Evolutionary conservation across 176 grass and related monocot genomes (phyloP), one percentile per base, ranked within the genome.

Genomic region (Coix lacrymajobi): DNA sequence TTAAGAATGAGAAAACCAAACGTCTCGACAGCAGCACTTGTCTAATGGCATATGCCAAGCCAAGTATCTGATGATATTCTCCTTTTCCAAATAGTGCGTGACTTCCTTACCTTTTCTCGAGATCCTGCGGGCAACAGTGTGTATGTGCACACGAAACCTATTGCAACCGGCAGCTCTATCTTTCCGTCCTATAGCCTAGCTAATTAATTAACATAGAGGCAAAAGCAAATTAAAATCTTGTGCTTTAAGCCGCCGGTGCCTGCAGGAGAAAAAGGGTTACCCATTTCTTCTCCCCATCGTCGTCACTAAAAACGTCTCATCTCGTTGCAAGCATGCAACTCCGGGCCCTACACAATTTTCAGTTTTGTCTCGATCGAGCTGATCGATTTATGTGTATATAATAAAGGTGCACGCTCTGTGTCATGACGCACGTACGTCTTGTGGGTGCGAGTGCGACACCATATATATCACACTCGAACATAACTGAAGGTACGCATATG

Each of bases 251-350:
- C 66, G 62, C 39, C 32, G 3, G 11, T 46, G 38, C 75, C n/a
- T n/a, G n/a, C 63, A 70, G 52, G 43, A 8, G 11, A 68, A 58
- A 58, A 65, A 65, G 15, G 77, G 67, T 77, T 83, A 19, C 1
- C 25, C 71, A 43, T 81, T 81, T 85, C 64, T 81, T 89, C 16
- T 40, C 32, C 62, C 9, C 65, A 26, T 57, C 71, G 11, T 56
- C 83, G 88, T 78, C 88, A 86, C 51, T 71, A 78, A 44, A 78
- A 57, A 60, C 54, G 88, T 86, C 73, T 43, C 65, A 66, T 86
- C 79, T 73, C 13, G 37, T 90, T 73, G 83, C 79, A 86, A 86
- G 83, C 66, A 61, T 81, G 85, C 33, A 70, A 9, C 36, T 26
- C 62, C 4, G 13, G 70, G 33, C 36, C 77, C 61, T 40, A 37